Evolutionary conservation across 2,329 filamentous ascomycete species (phyloP).

Genomic region (Beauveria brongniartii): DNA sequence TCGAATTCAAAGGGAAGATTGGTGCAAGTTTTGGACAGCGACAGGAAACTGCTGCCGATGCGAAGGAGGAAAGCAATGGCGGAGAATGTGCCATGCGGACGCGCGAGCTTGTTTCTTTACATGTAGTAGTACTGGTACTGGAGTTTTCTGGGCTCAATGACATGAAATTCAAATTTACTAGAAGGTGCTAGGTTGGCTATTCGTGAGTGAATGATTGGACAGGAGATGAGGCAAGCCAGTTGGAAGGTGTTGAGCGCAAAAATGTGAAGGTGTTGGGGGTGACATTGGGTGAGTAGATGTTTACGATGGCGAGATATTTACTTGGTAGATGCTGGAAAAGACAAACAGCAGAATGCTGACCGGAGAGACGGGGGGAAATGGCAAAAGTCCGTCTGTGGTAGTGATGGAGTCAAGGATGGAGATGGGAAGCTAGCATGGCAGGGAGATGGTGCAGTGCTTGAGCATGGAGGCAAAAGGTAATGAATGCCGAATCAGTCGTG

Average conservation of each 20-base stretch:
- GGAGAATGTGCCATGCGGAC: neutral
- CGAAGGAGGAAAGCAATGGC: neutral
- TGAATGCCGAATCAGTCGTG: neutral
- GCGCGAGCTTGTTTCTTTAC: slow-evolving; percentile 7
- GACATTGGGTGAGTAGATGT: neutral
- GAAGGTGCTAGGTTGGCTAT: neutral
- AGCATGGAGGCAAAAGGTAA: neutral
- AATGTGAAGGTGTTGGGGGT: neutral
- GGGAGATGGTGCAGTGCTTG: too few species aligned
- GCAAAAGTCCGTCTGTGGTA: neutral
- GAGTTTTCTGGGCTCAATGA: slow-evolving; percentile 13
- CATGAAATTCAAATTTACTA: slow-evolving; percentile 2
- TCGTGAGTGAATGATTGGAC: neutral
- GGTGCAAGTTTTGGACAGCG: slow-evolving; percentile 6
- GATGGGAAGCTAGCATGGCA: neutral
- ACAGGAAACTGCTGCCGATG: slow-evolving; percentile 1
- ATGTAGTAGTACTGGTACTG: slow-evolving; percentile 10
- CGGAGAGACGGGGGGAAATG: neutral
- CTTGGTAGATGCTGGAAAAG: neutral
- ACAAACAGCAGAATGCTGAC: neutral
- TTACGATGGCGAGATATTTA: neutral
- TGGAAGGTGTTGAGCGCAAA: neutral
- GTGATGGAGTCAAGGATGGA: neutral
- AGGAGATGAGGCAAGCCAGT: neutral
- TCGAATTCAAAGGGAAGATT: neutral